Percentiles rank a stretch among this genome's conserved stretches.
phyloP scores from a whole-genome alignment of 371 early-diverging fungal species.

The Saksenaea oblongispora region DNA sequence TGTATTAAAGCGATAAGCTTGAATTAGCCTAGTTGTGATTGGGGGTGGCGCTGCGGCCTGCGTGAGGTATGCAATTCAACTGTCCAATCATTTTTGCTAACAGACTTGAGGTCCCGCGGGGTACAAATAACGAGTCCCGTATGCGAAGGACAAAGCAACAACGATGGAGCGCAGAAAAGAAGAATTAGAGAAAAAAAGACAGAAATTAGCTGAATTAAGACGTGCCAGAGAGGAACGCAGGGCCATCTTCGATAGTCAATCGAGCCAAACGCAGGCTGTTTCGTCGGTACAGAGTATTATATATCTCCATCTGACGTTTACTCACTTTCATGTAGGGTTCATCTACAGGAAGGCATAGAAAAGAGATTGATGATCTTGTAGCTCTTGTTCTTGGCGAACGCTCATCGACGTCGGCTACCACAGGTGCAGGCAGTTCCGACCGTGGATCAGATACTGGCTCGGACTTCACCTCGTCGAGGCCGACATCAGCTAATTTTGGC shows the following conservation, averaged over 20 bases:
- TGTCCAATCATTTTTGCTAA: background rate
- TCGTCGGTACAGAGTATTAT: slow-evolving; percentile 31
- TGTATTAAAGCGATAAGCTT: too few species aligned
- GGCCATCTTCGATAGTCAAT: slow-evolving; percentile 56
- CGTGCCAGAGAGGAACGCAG: slow-evolving; percentile 82
- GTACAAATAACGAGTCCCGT: background rate
- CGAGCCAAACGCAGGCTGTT: slow-evolving; percentile 39
- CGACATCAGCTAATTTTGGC: slow-evolving; percentile 42
- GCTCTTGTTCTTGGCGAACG: slow-evolving; percentile 81
- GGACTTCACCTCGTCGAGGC: slow-evolving; percentile 45
- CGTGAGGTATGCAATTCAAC: too few species aligned
- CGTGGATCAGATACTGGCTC: slow-evolving; percentile 59
- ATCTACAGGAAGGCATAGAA: slow-evolving; percentile 40
- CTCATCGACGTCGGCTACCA: slow-evolving; percentile 52
- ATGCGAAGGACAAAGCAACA: slow-evolving; percentile 3
- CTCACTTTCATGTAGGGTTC: background rate
- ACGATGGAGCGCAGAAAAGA: slow-evolving; percentile 74
- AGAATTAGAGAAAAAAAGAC: slow-evolving; percentile 89
- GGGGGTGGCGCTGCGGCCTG: too few species aligned
- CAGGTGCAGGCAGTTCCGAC: slow-evolving; percentile 45
- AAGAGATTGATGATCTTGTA: slow-evolving; percentile 83
- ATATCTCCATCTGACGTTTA: background rate
- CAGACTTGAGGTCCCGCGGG: background rate
- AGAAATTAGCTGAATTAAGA: slow-evolving; percentile 87
- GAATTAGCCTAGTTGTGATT: too few species aligned